Evolutionary conservation across 2,329 filamentous ascomycete species (phyloP), one percentile per base, ranked within the genome.

Genomic region (Apiospora saccharicola): DNA sequence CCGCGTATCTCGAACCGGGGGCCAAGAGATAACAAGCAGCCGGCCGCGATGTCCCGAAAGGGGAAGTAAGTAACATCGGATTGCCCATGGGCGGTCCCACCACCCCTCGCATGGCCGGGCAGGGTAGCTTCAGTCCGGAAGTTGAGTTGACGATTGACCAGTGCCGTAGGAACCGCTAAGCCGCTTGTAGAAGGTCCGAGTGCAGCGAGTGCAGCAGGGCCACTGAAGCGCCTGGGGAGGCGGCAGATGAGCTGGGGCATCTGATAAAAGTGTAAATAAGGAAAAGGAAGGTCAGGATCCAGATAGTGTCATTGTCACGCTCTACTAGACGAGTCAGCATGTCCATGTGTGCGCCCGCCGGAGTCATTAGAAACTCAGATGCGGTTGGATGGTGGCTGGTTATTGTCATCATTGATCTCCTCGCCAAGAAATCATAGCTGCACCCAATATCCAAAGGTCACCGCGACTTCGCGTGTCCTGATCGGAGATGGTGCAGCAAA

Each of bases 141-240:
- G 53, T 61, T 37, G 53, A 61, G 53, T 37, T 61, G 34, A 41
- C 57, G 57, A 19, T 64, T 64, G 57, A 41, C 34, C 57, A 64
- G 22, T 64, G 34, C 57, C 57, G 57, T 34, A 64, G 57, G 30
- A 57, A 64, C 57, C 57, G 57, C 57, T 64, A 64, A n/a, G 34
- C 57, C 19, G 34, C 57, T 41, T 41, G 34, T 64, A 64, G 57
- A 64, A 64, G 57, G 57, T 64, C 57, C 57, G 57, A 64, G 57
- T 64, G 34, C 34, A n/a, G 10, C 22, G 34, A 41, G 30, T n/a
- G 30, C 22, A 3, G 16, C 53, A 41, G 19, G 19, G 57, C 10
- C 34, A 10, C 30, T 41, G 57, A 34, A 64, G 10, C 19, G 16
- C n/a, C 57, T 24, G 30, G 57, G 34, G 19, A 64, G 57, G 57